Evolutionary conservation across 2,329 filamentous ascomycete species (phyloP), one percentile per base, ranked within the genome.

Genomic region (Stemphylium lycopersici): DNA sequence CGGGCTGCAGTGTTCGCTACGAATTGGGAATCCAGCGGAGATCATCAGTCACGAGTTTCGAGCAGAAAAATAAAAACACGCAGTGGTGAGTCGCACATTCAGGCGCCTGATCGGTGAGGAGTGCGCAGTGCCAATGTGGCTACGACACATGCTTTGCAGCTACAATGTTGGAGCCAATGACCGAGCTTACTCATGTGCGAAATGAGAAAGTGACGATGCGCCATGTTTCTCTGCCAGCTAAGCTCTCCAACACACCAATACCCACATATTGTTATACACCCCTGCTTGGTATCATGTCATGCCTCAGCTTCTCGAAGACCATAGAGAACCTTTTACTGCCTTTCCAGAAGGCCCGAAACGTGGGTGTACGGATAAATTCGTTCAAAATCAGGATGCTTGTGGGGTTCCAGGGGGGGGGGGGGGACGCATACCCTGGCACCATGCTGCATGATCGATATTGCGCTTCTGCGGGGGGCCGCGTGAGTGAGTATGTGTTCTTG

Each of bases 261-360:
- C 49, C 24, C 29, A 47, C 32, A 15, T 26, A 29, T 13, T 11
- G 26, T 3, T 29, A 29, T 29, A 3, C 5, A 45, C 12, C 42
- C 32, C 32, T 45, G 42, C 20, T 7, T 20, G 12, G 5, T 6
- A 18, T 26, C 31, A 16, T 33, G 24, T 26, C 16, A 18, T 37
- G 34, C 1, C n/a, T 26, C 6, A 22, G 36, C 37, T 52, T 52
- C 37, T 48, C 43, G 49, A 52, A 48, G 49, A 20, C 15, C 26
- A 36, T 20, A 36, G 20, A 48, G 13, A 36, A 47, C 26, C 31
- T 52, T 52, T 37, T 12, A 52, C 31, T 31, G 16, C 37, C 11
- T 36, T 52, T 52, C 49, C 37, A 52, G 49, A 52, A 52, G 49
- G 37, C 43, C 49, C 43, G 49, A 48, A 52, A 41, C 20, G 36